Evolutionary conservation across 768 basidiomycete genomes (phyloP), one percentile per base, ranked within the genome.

Genomic region (Collybiopsis confluens): DNA sequence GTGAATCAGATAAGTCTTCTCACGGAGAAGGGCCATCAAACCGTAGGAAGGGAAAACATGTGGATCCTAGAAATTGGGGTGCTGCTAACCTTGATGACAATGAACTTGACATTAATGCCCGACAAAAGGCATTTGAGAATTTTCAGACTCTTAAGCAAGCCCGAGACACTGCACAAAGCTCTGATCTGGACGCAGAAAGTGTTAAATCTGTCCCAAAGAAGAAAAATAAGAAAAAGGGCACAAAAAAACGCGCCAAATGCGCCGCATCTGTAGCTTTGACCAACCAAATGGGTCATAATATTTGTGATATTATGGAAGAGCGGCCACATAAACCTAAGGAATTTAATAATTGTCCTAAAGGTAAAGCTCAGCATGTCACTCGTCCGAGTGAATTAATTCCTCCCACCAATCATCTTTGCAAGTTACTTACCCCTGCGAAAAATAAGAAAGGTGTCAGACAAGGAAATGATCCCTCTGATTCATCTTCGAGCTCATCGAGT

Each of bases 11-110:
- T 5, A n/a, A 42, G 5, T 23, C 21, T 24, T 49, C 47, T 27
- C 47, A 49, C 35, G 47, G 35, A 33, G 48, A 49, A 45, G 59
- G 55, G 5, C 49, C 57, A 26, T 59, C 55, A 24, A 48, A 20
- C 21, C 35, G 33, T 7, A 33, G 13, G 5, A 64, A 66, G 58
- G 64, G 62, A 5, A 66, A 66, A 49, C 55, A 52, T 1, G 38
- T 54, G 20, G 62, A 66, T 45, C 63, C 60, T n/a, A 26, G 42
- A 2, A 63, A 66, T 38, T 66, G 65, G 65, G 64, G 64, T 18
- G 44, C 42, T 13, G 35, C 59, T 37, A 37, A 51, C 4, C 26
- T 64, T 1, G 46, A 53, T 27, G 48, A 61, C 2, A 16, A 44
- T 23, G 62, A 66, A 18, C 15, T 60, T 2, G 50, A 66, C 50